Percentiles rank a stretch among this genome's conserved stretches.
phyloP scores from a whole-genome alignment of 75 land plant species.

The Pinus taeda region DNA sequence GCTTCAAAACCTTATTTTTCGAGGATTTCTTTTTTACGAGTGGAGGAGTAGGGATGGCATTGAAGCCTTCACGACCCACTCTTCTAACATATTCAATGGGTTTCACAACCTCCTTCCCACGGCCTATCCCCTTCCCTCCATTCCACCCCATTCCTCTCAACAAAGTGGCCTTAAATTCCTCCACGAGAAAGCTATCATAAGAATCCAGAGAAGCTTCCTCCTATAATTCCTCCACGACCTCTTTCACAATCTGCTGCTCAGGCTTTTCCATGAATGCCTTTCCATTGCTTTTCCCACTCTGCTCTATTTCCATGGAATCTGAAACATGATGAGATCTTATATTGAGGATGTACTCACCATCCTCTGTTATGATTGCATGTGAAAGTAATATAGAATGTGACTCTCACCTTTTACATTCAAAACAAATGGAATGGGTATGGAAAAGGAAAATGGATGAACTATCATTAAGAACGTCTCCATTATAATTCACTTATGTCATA shows the following conservation, averaged over 20 bases:
- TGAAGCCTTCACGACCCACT: conserved; percentile 41
- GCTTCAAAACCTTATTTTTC: conserved; percentile 26
- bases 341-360: conserved; percentile 35
- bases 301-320: background rate
- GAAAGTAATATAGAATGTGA: too few relatives aligned
- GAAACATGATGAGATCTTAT: conserved; percentile 1
- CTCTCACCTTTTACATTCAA: too few relatives aligned
- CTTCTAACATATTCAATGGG: conserved; percentile 35
- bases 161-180: conserved; percentile 63
- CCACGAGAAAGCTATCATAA: conserved; percentile 60
- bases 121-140: conserved; percentile 63
- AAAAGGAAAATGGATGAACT: too few relatives aligned
- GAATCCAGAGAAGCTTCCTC: conserved; percentile 51
- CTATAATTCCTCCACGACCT: conserved; percentile 47
- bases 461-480: too few relatives aligned
- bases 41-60: conserved; percentile 24
- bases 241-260: conserved; percentile 25
- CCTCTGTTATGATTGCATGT: too few relatives aligned
- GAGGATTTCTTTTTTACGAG: background rate
- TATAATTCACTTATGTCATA: too few relatives aligned
- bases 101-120: conserved; percentile 38
- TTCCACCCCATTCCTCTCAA: conserved; percentile 81
- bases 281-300: background rate
- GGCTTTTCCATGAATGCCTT: background rate
- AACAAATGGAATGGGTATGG: too few relatives aligned